Evolutionary conservation across 78 protist genomes (phyloP), one percentile per base, ranked within the genome.

Genomic region (Guillardia theta): DNA sequence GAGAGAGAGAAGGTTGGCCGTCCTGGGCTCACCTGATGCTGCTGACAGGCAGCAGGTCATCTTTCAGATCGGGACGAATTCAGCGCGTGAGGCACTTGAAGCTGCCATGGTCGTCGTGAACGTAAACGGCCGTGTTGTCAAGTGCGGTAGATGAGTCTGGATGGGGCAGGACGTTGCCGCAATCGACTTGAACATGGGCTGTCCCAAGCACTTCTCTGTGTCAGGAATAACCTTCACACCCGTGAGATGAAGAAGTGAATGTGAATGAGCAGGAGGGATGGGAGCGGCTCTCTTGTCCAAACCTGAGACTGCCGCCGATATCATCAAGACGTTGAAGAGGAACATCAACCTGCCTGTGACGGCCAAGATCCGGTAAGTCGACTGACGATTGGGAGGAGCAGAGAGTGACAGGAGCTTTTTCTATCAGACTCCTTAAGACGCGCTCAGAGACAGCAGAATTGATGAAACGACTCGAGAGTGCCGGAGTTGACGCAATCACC

Each of bases 181-280:
- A 8, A 36, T 97, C 45, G 98, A 97, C 93, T 43, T 97, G 64
- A 97, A 97, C 94, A 95, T 96, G 97, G 95, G 95, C 24, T 95
- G 96, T 64, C 96, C 96, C 0, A 88, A 33, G 19, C 43, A 15
- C 22, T 96, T 93, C 37, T 95, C 97, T 27, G 46, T 64, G 22
- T 36, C 93, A 22, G 96, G n/a, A n/a, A n/a, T n/a, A n/a, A n/a
- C n/a, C n/a, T n/a, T n/a, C n/a, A n/a, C n/a, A n/a, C n/a, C n/a
- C n/a, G n/a, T n/a, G n/a, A n/a, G n/a, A n/a, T n/a, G n/a, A n/a
- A n/a, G n/a, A n/a, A n/a, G n/a, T n/a, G n/a, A n/a, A n/a, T n/a
- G n/a, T n/a, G n/a, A n/a, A n/a, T n/a, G n/a, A n/a, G n/a, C n/a
- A n/a, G n/a, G 96, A 0, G 98, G 97, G 30, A 95, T 95, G 97